Percentiles rank a stretch among this genome's conserved stretches.
These are phyloP conservation scores for Corchorus olitorius DNA, from an alignment of 345 rosid species.

Conservation along the genomic window DNA sequence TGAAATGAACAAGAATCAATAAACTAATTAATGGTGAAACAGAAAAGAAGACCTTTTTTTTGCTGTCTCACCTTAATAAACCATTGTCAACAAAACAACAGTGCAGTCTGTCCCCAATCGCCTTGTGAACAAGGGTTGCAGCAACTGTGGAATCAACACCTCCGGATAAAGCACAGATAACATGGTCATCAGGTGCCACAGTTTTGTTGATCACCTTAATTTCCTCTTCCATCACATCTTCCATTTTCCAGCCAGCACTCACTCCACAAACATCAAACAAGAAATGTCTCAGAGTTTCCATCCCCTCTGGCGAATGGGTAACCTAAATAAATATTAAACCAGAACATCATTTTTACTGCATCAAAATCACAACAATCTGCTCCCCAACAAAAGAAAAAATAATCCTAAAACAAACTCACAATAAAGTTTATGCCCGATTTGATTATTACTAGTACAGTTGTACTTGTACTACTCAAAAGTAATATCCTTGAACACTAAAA, in stretches of 20 bases:
- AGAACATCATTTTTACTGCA: background rate
- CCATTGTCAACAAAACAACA: constrained; percentile 97
- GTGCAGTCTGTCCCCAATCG: constrained; percentile 95
- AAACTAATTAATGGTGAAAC: background rate
- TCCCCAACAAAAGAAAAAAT: background rate
- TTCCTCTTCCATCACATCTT: constrained; percentile 87
- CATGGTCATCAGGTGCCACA: constrained; percentile 80
- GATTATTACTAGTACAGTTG: background rate
- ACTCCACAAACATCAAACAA: constrained; percentile 82
- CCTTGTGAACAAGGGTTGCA: constrained; percentile 94
- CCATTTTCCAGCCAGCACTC: constrained; percentile 87
- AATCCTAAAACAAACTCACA: background rate
- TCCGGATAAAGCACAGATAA: constrained; percentile 93
- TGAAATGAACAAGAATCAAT: background rate
- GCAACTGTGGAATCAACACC: constrained; percentile 99
- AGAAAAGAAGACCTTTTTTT: background rate
- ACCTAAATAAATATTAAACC: constrained; percentile 52
- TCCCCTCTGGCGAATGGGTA: constrained; percentile 92
- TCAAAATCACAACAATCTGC: background rate
- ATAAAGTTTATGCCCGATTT: background rate
- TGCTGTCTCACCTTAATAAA: constrained; percentile 61
- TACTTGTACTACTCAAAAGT: background rate
- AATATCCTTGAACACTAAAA: background rate
- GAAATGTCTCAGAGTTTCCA: constrained; percentile 77
- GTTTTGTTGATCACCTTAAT: constrained; percentile 64